Percentiles rank a stretch among this genome's conserved stretches.
phyloP scores from a whole-genome alignment of 2,329 filamentous ascomycete species.

The Nemania sp. region DNA sequence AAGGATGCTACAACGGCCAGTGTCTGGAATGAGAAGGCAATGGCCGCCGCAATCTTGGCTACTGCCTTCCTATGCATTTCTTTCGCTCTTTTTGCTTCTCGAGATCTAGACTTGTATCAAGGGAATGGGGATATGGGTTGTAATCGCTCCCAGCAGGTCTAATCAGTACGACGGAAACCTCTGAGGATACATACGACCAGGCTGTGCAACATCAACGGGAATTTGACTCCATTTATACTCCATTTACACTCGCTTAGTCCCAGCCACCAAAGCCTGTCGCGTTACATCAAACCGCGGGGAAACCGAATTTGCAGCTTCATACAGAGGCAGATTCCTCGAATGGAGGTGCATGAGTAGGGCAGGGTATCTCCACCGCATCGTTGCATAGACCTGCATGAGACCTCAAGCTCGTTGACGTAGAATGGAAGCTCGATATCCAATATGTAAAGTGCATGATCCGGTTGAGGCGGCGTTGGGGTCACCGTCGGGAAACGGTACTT shows the following conservation, averaged over 20 bases:
- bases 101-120: not conserved
- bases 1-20: slow-evolving; percentile 29
- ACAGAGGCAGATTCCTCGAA: not conserved
- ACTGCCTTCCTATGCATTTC: slow-evolving; percentile 10
- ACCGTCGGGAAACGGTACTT: not conserved
- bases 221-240: slow-evolving; percentile 16
- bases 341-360: not conserved
- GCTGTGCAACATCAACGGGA: not conserved
- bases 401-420: not conserved
- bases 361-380: slow-evolving; percentile 2
- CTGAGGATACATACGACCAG: not conserved
- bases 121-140: not conserved
- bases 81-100: not conserved
- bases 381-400: not conserved
- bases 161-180: not conserved
- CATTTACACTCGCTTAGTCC: slow-evolving; percentile 14
- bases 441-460: not conserved
- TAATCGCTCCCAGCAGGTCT: not conserved
- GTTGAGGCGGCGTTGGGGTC: not conserved
- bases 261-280: not conserved
- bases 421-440: slow-evolving; percentile 8
- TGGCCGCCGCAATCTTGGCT: not conserved
- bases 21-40: slow-evolving; percentile 13
- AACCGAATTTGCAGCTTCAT: not conserved
- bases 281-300: slow-evolving; percentile 7